Conservation (phyloP, 768 basidiomycete genomes). For the Boletus subparvulus region DNA sequence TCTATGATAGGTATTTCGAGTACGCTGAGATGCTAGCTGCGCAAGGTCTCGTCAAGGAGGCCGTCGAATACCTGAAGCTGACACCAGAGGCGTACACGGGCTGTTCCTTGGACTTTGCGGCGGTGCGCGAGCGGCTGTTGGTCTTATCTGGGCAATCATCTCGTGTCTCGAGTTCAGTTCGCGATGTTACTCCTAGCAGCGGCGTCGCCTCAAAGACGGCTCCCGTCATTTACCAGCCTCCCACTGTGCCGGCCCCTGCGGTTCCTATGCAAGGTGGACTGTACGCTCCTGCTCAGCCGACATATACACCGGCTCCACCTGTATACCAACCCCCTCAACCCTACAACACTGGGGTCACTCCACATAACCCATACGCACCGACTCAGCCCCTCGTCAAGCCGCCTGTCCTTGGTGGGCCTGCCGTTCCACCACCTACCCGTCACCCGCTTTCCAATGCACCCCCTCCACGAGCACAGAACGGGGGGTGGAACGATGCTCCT, state of each 20-base stretch:
- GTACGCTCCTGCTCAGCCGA: constrained; percentile 20
- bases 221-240: constrained; percentile 17
- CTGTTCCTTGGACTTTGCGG: constrained; percentile 42
- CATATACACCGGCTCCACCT: constrained; percentile 36
- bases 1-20: constrained; percentile 95
- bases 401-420: constrained; percentile 39
- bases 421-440: constrained; percentile 44
- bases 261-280: constrained; percentile 22
- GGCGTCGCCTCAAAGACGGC: constrained; percentile 15
- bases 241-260: constrained; percentile 28
- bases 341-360: neutral
- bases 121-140: constrained; percentile 48
- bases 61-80: constrained; percentile 72
- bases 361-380: constrained; percentile 10
- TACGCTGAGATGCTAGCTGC: constrained; percentile 90
- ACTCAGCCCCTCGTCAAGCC: constrained; percentile 38
- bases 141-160: constrained; percentile 34
- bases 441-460: constrained; percentile 46
- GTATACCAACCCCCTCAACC: constrained; percentile 9
- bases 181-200: constrained; percentile 30
- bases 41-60: constrained; percentile 87
- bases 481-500: constrained; percentile 94
- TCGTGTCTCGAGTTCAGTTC: constrained; percentile 29
- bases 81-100: constrained; percentile 81
- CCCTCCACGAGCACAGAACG: constrained; percentile 63